Evolutionary conservation across 441 rosid genomes (phyloP), one percentile per base, ranked within the genome.

Genomic region (Francoa sonchifolia): DNA sequence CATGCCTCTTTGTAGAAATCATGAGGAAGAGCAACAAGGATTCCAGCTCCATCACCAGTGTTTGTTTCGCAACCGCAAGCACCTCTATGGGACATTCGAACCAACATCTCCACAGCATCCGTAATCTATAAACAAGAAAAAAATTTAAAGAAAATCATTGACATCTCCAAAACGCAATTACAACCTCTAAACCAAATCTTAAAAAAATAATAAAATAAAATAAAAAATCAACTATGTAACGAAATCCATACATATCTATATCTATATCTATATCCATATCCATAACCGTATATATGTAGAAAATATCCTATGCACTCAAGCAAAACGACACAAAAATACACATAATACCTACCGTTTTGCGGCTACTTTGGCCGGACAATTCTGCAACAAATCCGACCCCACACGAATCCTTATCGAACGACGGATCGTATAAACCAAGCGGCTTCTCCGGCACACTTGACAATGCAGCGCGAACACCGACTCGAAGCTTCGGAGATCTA

Each of bases 1-100:
- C 52, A 26, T 45, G 72, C 99, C 86, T 88, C 75, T 38, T 67
- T 69, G 45, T 62, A 88, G 66, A 82, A 93, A 6, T 67, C 69
- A 35, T 88, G 97, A 47, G 99, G 95, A 33, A 88, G 71, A 30
- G 82, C 93, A 6, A 88, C 93, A 19, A 93, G 90, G 65, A 93
- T 80, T n/a, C 99, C 99, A 55, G 97, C 99, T 18, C 99, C 99
- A 38, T 93, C 99, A 4, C 99, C 99, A 9, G 97, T 93, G 54
- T 93, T 93, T 18, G 85, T 58, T 56, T 93, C 99, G 47, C 97
- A 93, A 1, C 99, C 99, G 57, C 99, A 93, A 40, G 99, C 99
- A 7, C 99, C 99, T 62, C 97, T 78, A 48, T 93, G 99, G n/a
- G 94, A 1, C 99, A 93, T 93, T 48, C 99, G 68, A 23, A 80